Conservation (phyloP, 2,329 filamentous ascomycete genomes). For the Fusarium robinianum region DNA sequence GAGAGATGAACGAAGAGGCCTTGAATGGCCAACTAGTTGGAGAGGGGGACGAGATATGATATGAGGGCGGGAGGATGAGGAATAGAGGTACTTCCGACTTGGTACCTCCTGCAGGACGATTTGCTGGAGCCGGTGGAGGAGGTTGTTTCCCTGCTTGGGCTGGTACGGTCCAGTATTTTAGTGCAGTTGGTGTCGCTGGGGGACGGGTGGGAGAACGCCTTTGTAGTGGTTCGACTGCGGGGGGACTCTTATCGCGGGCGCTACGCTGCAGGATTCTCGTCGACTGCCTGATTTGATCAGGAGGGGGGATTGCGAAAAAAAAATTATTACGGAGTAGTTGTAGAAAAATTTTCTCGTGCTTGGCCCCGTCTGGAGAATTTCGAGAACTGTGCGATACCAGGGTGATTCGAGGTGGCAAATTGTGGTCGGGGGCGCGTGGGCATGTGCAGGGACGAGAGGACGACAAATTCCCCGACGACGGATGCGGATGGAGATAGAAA, state of each 20-base stretch:
- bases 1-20: constrained; percentile 8
- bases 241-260: constrained; percentile 28
- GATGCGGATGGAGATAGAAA: constrained; percentile 21
- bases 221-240: constrained; percentile 37
- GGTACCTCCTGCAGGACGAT: constrained; percentile 30
- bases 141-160: no score
- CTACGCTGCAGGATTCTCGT: constrained; percentile 30
- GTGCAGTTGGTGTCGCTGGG: constrained; percentile 24
- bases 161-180: constrained; percentile 19
- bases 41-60: constrained; percentile 31
- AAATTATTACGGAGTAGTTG: constrained; percentile 19
- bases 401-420: constrained; percentile 37
- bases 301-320: constrained; percentile 17
- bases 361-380: constrained; percentile 31
- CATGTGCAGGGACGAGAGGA: constrained; percentile 38
- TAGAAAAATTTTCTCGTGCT: constrained; percentile 33
- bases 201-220: constrained; percentile 22
- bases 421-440: constrained; percentile 29
- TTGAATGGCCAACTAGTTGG: constrained; percentile 18
- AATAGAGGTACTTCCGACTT: constrained; percentile 18
- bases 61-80: constrained; percentile 22
- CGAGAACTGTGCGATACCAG: constrained; percentile 37
- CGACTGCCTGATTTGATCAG: constrained; percentile 33
- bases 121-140: constrained; percentile 29
- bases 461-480: constrained; percentile 32